Evolutionary conservation across 2,329 filamentous ascomycete species (phyloP).

Genomic region (Amphichorda felina): DNA sequence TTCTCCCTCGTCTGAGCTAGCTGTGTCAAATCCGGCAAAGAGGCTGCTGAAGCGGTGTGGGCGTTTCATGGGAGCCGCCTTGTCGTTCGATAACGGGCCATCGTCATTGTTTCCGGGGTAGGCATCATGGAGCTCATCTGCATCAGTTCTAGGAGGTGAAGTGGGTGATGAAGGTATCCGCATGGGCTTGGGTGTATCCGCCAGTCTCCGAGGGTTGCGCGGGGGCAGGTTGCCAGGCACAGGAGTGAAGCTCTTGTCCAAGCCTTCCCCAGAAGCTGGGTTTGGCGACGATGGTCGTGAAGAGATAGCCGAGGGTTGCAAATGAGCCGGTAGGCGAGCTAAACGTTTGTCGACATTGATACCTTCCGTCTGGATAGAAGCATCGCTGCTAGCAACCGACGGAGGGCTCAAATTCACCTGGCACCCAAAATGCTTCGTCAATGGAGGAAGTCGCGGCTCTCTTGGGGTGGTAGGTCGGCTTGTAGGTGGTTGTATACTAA

Average conservation of each 20-base stretch:
- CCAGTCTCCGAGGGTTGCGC: slow-evolving; percentile 43
- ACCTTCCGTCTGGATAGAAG: slow-evolving; percentile 70
- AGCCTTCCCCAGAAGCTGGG: slow-evolving; percentile 13
- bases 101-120: slow-evolving; percentile 77
- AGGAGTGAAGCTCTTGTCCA: slow-evolving; percentile 34
- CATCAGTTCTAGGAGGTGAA: slow-evolving; percentile 13
- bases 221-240: slow-evolving; percentile 42
- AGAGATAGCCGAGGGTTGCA: slow-evolving; percentile 66
- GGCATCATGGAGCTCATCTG: slow-evolving; percentile 39
- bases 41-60: slow-evolving; percentile 71
- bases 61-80: slow-evolving; percentile 45
- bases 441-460: slow-evolving; percentile 64
- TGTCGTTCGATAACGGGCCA: slow-evolving; percentile 52
- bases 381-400: slow-evolving; percentile 15
- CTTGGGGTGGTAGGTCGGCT: slow-evolving; percentile 73
- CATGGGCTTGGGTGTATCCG: slow-evolving; percentile 5
- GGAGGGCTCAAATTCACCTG: slow-evolving; percentile 48
- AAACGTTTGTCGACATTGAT: slow-evolving; percentile 74
- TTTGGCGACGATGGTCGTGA: slow-evolving; percentile 47
- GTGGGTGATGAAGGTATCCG: slow-evolving; percentile 35
- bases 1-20: slow-evolving; percentile 54
- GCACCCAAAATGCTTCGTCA: slow-evolving; percentile 70
- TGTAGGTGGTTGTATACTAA: slow-evolving; percentile 80
- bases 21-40: slow-evolving; percentile 74
- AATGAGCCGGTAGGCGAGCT: slow-evolving; percentile 61